A percentile compares a stretch with the other conserved stretches of the same genome.
These are phyloP conservation scores for Pinguiococcus pyrenoidosus DNA, from an alignment of 108 stramenopile genomes.

Conservation along the genomic window DNA sequence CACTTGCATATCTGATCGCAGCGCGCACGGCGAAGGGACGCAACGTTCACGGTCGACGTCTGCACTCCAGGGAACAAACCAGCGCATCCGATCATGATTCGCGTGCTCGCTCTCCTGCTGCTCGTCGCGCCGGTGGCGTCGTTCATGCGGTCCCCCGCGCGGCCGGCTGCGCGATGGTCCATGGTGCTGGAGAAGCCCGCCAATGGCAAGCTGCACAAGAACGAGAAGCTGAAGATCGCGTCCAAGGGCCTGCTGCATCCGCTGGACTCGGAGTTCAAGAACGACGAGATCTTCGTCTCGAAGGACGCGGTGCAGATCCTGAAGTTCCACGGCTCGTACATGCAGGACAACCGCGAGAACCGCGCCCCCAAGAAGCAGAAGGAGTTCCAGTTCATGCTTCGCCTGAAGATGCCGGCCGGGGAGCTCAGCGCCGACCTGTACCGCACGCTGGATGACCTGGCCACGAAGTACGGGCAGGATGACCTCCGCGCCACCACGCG, in stretches of 20 bases:
- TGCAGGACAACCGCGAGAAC: constrained; percentile 84
- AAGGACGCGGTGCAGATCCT: constrained; percentile 34
- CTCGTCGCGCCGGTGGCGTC: too few species aligned
- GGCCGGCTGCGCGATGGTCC: too few species aligned
- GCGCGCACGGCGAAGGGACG: too few species aligned
- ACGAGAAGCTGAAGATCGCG: too few species aligned
- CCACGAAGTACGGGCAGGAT: constrained; percentile 69
- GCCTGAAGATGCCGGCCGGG: constrained; percentile 94
- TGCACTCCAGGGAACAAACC: too few species aligned
- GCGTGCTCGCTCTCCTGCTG: too few species aligned
- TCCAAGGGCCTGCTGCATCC: constrained; percentile 24
- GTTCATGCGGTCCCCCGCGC: too few species aligned
- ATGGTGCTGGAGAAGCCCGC: too few species aligned
- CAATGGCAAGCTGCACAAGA: too few species aligned
- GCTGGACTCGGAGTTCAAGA: constrained; percentile 14
- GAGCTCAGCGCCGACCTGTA: constrained; percentile 78
- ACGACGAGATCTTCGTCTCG: constrained; percentile 31
- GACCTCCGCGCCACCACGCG: constrained; percentile 90
- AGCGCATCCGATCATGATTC: too few species aligned
- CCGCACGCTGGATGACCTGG: constrained; percentile 72
- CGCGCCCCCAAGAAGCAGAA: constrained; percentile 42
- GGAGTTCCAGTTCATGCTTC: constrained; percentile 51
- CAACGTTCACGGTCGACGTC: too few species aligned
- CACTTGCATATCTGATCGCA: too few species aligned
- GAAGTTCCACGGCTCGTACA: constrained; percentile 96